Percentiles rank a stretch among this genome's conserved stretches.
phyloP scores from a whole-genome alignment of 2,329 filamentous ascomycete species.

The Lasiodiplodia theobromae region DNA sequence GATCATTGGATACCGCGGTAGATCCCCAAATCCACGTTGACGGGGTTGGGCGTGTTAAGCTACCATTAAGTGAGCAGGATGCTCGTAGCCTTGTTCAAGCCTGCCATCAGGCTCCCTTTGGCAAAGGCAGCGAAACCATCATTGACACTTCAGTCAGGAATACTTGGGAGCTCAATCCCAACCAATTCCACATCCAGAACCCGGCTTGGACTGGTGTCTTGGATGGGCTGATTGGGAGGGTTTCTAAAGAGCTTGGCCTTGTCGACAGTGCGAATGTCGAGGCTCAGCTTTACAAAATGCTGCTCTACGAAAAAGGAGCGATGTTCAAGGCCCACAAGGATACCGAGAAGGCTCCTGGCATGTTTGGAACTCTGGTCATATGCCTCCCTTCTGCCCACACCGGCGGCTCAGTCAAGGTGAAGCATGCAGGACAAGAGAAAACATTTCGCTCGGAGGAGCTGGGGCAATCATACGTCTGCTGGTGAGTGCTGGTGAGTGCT shows the following conservation, averaged over 20 bases:
- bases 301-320: conserved; percentile 53
- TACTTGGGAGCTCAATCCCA: conserved; percentile 42
- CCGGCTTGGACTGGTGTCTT: conserved; percentile 36
- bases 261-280: conserved; percentile 31
- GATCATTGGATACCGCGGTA: neutral
- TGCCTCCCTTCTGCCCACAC: conserved; percentile 56
- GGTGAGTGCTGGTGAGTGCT: conserved; percentile 18
- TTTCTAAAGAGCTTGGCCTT: conserved; percentile 32
- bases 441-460: neutral
- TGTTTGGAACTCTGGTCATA: conserved; percentile 61
- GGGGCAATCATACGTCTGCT: conserved; percentile 4
- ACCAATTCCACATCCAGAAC: conserved; percentile 37
- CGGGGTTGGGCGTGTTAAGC: neutral
- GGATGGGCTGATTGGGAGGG: conserved; percentile 31
- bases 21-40: conserved; percentile 13
- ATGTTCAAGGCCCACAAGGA: conserved; percentile 58
- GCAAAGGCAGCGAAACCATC: conserved; percentile 40
- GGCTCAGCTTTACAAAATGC: conserved; percentile 34
- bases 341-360: conserved; percentile 56
- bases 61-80: neutral
- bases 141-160: conserved; percentile 40
- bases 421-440: conserved; percentile 46
- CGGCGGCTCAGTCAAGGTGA: conserved; percentile 56
- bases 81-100: conserved; percentile 33
- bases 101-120: conserved; percentile 40